phyloP scores from a whole-genome alignment of 1,139 yeast species.

The Candida sp. region DNA sequence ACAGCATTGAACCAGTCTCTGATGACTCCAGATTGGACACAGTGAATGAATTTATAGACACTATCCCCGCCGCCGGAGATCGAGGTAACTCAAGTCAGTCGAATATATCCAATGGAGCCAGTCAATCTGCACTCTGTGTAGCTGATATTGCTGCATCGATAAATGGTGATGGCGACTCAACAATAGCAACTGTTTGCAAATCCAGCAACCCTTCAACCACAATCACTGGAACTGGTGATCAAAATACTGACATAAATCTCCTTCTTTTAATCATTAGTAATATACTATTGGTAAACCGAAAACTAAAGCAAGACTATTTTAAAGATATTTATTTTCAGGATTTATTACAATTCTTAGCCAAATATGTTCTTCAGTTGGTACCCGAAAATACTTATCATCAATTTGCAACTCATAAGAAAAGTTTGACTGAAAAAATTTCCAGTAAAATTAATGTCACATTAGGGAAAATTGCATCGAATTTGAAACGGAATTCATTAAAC shows the following conservation, averaged over 20 bases:
- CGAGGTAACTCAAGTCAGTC: too few species aligned
- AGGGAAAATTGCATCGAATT: not conserved
- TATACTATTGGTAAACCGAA: slow-evolving; percentile 23
- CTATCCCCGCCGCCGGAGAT: too few species aligned
- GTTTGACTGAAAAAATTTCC: not conserved
- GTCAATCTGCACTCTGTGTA: too few species aligned
- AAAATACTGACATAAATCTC: not conserved
- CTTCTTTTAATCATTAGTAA: slow-evolving; percentile 8
- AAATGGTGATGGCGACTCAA: too few species aligned
- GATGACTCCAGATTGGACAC: too few species aligned
- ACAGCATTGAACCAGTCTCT: too few species aligned
- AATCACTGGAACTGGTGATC: slow-evolving; percentile 7
- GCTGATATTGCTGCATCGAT: too few species aligned
- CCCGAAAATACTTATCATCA: slow-evolving; percentile 2
- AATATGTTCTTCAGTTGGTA: slow-evolving; percentile 5
- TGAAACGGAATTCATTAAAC: not conserved
- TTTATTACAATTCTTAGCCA: slow-evolving; percentile 14
- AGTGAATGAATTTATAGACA: too few species aligned
- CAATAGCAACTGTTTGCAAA: not conserved
- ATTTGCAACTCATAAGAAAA: not conserved
- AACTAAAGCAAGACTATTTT: slow-evolving; percentile 16
- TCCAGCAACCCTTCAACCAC: not conserved
- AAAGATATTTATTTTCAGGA: slow-evolving; percentile 16
- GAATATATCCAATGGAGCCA: too few species aligned
- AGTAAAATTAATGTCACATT: not conserved